Evolutionary conservation across 2,329 filamentous ascomycete species (phyloP).

Genomic region (Thermothelomyces thermophilus): DNA sequence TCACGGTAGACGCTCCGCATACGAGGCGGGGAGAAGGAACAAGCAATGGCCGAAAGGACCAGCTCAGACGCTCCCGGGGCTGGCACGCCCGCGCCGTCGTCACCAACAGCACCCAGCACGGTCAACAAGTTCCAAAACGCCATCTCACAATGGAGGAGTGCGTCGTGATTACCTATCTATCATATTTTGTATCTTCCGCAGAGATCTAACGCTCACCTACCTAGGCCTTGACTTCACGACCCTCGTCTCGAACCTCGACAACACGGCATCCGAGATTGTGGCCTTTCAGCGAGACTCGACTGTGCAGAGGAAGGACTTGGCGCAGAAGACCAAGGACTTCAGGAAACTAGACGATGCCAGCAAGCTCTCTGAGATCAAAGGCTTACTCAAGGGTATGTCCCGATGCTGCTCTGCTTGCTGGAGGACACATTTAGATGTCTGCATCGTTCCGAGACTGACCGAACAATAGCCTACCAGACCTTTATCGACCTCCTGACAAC

Average conservation of each 20-base stretch:
- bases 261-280: constrained; percentile 91
- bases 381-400: constrained; percentile 67
- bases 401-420: no score
- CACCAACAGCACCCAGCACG: constrained; percentile 29
- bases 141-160: constrained; percentile 94
- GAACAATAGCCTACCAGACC: constrained; percentile 72
- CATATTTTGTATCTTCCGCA: not conserved
- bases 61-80: constrained; percentile 15
- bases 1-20: not conserved
- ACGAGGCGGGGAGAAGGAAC: not conserved
- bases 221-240: constrained; percentile 79
- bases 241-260: constrained; percentile 79
- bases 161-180: constrained; percentile 19
- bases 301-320: constrained; percentile 89
- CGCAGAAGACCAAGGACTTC: constrained; percentile 99
- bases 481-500: constrained; percentile 96
- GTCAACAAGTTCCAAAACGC: constrained; percentile 96
- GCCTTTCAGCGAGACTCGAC: constrained; percentile 91
- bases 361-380: constrained; percentile 85
- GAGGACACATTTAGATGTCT: not conserved
- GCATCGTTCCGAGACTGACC: constrained; percentile 19
- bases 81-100: constrained; percentile 7
- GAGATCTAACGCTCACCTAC: constrained; percentile 9
- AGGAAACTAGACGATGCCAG: constrained; percentile 83
- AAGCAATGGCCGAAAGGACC: constrained; percentile 22